These are phyloP conservation scores for Ulota crispa DNA, from an alignment of 225 moss, liverwort and hornwort genomes.

Conservation along the genomic window DNA sequence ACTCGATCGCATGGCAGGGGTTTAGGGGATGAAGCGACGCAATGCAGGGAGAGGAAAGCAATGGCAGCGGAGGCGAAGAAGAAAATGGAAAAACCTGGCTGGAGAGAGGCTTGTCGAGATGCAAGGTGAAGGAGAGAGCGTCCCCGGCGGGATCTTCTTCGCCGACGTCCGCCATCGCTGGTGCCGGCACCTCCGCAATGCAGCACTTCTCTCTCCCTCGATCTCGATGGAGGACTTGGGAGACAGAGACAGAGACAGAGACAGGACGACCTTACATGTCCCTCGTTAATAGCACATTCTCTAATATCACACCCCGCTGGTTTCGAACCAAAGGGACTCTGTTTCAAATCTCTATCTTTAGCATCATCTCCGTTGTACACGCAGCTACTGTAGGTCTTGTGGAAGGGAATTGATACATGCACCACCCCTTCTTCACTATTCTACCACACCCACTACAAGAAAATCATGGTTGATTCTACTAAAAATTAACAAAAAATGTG, in stretches of 20 bases:
- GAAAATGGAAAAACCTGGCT: constrained; percentile 22
- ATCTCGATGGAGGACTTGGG: background rate
- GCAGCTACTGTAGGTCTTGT: no score
- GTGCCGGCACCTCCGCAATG: background rate
- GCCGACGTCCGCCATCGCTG: constrained; percentile 44
- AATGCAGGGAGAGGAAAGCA: background rate
- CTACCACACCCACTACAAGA: no score
- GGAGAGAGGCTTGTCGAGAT: constrained; percentile 59
- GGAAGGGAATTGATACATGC: no score
- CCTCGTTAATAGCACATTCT: no score
- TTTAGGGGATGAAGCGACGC: constrained; percentile 12
- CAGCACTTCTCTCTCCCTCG: background rate
- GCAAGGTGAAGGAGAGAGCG: constrained; percentile 49
- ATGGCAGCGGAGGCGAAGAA: background rate
- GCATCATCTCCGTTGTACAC: no score
- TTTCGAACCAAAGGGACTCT: no score
- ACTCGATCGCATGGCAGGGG: background rate
- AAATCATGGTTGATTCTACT: no score
- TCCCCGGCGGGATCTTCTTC: constrained; percentile 30
- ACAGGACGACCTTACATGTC: background rate
- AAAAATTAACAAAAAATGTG: no score
- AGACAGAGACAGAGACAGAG: no score
- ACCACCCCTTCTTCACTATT: no score
- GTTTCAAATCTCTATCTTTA: no score
- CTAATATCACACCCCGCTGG: no score